These are phyloP conservation scores for Ceratocystis ficicola DNA, from an alignment of 2,329 filamentous ascomycete species.

Conservation along the genomic window DNA sequence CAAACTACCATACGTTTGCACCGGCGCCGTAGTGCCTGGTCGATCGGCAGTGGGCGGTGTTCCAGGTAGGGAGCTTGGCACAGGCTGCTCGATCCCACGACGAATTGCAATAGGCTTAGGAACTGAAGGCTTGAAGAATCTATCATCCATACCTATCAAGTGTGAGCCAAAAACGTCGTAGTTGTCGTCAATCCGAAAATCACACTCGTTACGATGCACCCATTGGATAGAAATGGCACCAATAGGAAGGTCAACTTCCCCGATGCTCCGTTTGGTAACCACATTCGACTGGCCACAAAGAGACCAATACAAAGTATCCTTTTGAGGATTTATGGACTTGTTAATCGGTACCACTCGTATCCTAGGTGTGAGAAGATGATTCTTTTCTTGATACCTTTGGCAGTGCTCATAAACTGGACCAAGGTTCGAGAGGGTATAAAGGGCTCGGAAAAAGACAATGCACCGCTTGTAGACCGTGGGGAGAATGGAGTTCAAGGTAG, in stretches of 20 bases:
- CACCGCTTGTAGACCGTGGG: constrained; percentile 95
- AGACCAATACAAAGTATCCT: constrained; percentile 58
- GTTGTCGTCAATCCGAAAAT: constrained; percentile 81
- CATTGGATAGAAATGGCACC: constrained; percentile 73
- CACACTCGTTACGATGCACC: constrained; percentile 76
- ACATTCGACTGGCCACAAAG: constrained; percentile 54
- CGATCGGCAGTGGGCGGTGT: neutral
- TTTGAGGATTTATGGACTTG: neutral
- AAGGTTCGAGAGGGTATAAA: constrained; percentile 43
- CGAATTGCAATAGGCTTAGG: constrained; percentile 36
- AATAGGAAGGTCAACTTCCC: constrained; percentile 72
- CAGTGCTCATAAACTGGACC: constrained; percentile 60
- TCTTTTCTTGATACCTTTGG: constrained; percentile 36
- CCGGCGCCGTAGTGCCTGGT: constrained; percentile 6
- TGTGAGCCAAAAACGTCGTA: constrained; percentile 84
- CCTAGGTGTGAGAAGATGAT: constrained; percentile 50
- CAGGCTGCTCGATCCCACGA: constrained; percentile 19
- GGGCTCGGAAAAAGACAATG: constrained; percentile 82
- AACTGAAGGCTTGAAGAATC: constrained; percentile 71
- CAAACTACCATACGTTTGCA: constrained; percentile 73
- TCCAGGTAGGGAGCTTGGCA: constrained; percentile 6
- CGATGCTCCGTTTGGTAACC: constrained; percentile 67
- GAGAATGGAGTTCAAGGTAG: constrained; percentile 41
- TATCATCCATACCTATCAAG: constrained; percentile 83
- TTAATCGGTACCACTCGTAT: constrained; percentile 57